Base-by-base conservation (phyloP, 306 rosid genomes). In the Sicyos baderoa region DNA sequence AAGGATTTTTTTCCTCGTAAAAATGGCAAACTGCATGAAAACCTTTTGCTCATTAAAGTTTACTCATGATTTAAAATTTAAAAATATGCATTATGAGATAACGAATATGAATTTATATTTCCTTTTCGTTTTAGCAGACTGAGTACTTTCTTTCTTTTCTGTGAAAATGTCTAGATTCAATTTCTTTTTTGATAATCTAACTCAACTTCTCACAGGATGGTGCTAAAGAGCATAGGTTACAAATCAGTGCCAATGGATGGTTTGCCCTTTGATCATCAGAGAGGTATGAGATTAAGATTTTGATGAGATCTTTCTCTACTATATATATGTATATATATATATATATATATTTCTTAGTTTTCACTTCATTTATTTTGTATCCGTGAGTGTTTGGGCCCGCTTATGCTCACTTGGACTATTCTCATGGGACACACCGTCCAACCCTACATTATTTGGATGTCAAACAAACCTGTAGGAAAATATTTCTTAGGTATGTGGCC, bases 141-240 rank as follows among this genome's bases (percentile, higher is more conserved):
- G 6, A 21, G 15, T 61, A 23, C 9, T 54, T 49, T 25, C 47
- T 52, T 69, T 23, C 42, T 44, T 67, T 51, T 52, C 7, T 10
- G 60, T 50, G 48, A 1, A 50, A 53, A 54, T 53, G n/a, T 51
- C 18, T 37, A 9, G 35, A 18, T 12, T 70, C 13, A 53, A 53
- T 54, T 32, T 29, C 18, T 35, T 18, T 49, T 18, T 21, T 37
- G 45, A 35, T 19, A 17, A 32, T 79, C 17, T 76, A 48, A 58
- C 49, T 16, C 37, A 50, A 61, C 9, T 59, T 75, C 72, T 54
- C 83, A 74, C 77, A 93, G 98, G 88, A 73, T 93, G 84, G 94
- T 79, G 65, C 82, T 88, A 25, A 89, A 89, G 91, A 89, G 98
- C 85, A 89, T 93, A 78, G 99, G 97, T 55, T 93, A 90, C 82